These are phyloP conservation scores for Termitomyces sp. DNA, from an alignment of 768 basidiomycete species.

Conservation along the genomic window DNA sequence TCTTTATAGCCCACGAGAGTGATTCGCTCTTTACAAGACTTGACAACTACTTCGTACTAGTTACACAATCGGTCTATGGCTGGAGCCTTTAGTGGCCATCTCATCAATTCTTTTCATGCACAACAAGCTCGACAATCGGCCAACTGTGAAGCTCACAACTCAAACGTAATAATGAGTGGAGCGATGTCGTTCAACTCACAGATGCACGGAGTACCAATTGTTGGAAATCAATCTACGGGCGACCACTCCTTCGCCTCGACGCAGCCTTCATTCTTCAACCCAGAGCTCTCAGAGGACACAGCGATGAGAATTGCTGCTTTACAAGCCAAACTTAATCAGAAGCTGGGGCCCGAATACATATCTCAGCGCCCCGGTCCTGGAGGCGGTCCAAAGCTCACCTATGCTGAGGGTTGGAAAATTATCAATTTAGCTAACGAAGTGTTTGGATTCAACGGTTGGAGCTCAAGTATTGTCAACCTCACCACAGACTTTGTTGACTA, in stretches of 20 bases:
- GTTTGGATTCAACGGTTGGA: conserved; percentile 98
- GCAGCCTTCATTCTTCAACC: conserved; percentile 28
- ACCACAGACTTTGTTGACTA: conserved; percentile 79
- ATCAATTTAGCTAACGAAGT: conserved; percentile 98
- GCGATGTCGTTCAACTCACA: conserved; percentile 58
- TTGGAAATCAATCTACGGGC: conserved; percentile 19
- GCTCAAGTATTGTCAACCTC: conserved; percentile 70
- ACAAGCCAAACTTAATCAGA: conserved; percentile 80
- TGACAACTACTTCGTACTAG: neutral
- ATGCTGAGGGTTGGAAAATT: conserved; percentile 97
- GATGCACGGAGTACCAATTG: conserved; percentile 48
- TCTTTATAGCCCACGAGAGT: neutral
- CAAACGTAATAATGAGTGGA: conserved; percentile 44
- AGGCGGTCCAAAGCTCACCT: conserved; percentile 84
- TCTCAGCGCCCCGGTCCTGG: conserved; percentile 87
- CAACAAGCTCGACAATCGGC: conserved; percentile 20
- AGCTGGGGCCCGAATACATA: conserved; percentile 92
- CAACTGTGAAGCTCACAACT: conserved; percentile 18
- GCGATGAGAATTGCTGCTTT: conserved; percentile 65
- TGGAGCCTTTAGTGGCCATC: conserved; percentile 56
- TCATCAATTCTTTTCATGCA: conserved; percentile 46
- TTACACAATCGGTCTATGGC: conserved; percentile 40
- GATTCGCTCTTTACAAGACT: neutral
- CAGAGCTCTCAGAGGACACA: conserved; percentile 57
- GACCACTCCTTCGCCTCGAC: conserved; percentile 26